Conservation (phyloP, 2,329 filamentous ascomycete genomes). For the Ceratocystis smalleyi region DNA sequence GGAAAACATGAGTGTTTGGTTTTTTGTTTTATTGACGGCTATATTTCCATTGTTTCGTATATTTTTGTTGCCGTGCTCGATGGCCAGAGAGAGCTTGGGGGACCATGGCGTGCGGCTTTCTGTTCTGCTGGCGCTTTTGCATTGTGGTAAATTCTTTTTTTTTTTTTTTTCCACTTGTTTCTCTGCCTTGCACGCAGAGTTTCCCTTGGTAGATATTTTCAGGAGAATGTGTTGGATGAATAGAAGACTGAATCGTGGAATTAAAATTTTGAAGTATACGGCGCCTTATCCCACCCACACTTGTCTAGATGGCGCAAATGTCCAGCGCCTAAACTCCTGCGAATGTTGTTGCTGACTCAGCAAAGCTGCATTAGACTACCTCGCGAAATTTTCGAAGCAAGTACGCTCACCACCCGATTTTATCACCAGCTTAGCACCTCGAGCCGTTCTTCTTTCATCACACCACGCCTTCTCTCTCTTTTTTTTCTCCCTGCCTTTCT, state of each 20-base stretch:
- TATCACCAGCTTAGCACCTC: not conserved
- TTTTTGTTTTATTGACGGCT: not conserved
- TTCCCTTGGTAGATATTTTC: not conserved
- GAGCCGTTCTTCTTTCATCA: not conserved
- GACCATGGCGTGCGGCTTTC: not conserved
- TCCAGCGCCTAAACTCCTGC: not conserved
- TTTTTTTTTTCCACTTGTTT: constrained; percentile 9
- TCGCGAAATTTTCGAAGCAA: constrained; percentile 3
- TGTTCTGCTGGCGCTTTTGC: not conserved
- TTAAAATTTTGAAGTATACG: not conserved
- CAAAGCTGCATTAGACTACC: not conserved
- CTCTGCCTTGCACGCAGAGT: not conserved
- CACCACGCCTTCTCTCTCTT: not conserved
- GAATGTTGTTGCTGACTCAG: not conserved
- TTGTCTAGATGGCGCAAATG: not conserved
- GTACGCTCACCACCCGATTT: not conserved
- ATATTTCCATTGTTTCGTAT: too few relatives aligned
- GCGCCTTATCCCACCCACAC: too few relatives aligned
- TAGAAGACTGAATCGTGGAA: not conserved
- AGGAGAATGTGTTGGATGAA: not conserved
- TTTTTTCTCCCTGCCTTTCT: not conserved
- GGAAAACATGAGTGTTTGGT: not conserved
- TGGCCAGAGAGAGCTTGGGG: not conserved
- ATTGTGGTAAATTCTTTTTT: not conserved
- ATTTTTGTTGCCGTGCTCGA: not conserved